Base-by-base conservation (phyloP, 768 basidiomycete species). In the Hericium alpestre region DNA sequence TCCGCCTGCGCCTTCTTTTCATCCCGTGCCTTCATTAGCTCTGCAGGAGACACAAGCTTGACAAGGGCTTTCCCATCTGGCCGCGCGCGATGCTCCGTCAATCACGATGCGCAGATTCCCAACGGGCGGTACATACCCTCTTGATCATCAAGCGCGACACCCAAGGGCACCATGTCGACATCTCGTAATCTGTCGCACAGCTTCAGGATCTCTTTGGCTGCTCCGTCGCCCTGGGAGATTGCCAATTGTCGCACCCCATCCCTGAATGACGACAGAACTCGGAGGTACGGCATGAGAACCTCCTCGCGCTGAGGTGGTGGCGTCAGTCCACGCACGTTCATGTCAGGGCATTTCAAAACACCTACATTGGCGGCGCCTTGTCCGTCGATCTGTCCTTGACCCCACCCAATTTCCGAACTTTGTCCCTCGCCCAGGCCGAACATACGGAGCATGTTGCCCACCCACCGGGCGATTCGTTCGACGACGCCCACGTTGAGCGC, bases 71-170 rank as follows among this genome's bases (percentile, higher is more conserved):
- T 85, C n/a, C 94, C 94, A 74, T 94, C 93, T 93, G 57, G 55
- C 53, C 32, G 32, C 32, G 32, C 32, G 8, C 32, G 9, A 32
- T 32, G 32, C 8, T 32, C 32, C 6, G 32, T 32, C 32, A 32
- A 32, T 32, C 32, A 32, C 32, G 6, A 59, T 50, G 43, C 38
- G 53, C 48, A 58, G 46, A 54, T 37, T 49, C 54, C 38, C 39
- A 27, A 32, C 50, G 41, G 5, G 49, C 23, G 47, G 74, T 32
- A 32, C 32, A 53, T 60, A 85, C 93, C 93, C 76, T 94, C 92
- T 73, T 93, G 91, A 73, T 99, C 96, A 67, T 98, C 96, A 38
- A 99, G 74, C 8, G 93, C 93, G 6, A 99, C 91, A 8, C 96
- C 96, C 52, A 98, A 76, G n/a, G 93, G 86, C 46, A 94, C 86